Evolutionary conservation across 768 basidiomycete species (phyloP), one percentile per base, ranked within the genome.

Genomic region (Boletales sp.): DNA sequence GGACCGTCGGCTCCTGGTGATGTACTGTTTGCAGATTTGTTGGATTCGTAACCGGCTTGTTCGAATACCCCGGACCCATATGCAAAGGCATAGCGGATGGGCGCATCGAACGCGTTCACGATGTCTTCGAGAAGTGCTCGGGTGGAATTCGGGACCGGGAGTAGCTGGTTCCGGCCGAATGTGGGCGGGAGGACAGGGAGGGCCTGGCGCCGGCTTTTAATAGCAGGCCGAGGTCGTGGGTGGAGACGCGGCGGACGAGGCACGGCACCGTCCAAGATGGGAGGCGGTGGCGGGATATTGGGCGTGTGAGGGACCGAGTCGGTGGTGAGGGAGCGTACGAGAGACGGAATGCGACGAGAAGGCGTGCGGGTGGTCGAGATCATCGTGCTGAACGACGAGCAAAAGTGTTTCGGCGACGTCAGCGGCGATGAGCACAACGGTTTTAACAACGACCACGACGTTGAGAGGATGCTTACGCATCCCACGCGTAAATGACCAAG

Each of bases 41-140:
- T 21, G 21, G 21, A 21, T 21, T 21, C 56, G 58, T 94, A 90
- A 15, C 94, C 90, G 48, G 86, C 84, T 69, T 99, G 96, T 61
- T 90, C 83, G 59, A 96, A 96, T 2, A 98, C 94, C 0, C 95
- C 96, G 3, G 88, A 92, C 12, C 96, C 96, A 64, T 98, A 99
- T 0, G 96, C 96, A 63, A 97, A 94, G 1, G 94, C 96, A 74
- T 95, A 98, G 18, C 94, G 85, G 43, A 97, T 89, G 10, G 94
- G 94, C 0, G 91, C 90, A 37, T 91, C 79, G 61, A 97, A 95
- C 42, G 82, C 76, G 13, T 74, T 72, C 32, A 96, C 85, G 49
- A 97, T 85, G 51, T 78, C 75, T 62, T 94, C 89, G 14, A 95
- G 77, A 21, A 92, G 72, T 4, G 87, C 84, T 5, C 90, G 81